Base-by-base conservation (phyloP, 169 alveolate species). In the Ichthyophthirius multifiliis region DNA sequence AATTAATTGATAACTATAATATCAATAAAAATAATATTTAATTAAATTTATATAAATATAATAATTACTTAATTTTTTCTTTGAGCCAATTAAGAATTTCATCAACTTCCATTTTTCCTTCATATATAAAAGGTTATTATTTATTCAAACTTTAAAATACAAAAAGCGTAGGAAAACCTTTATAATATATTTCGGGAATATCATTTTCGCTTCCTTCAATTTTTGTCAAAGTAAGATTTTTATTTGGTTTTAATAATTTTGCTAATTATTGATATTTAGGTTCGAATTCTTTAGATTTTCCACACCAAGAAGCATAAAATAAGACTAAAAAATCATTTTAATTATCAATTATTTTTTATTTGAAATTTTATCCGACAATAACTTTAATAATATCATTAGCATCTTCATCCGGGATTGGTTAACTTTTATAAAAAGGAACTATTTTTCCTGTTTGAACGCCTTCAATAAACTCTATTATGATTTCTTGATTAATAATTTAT, bases 221-320 rank as follows among this genome's bases (percentile, higher is more conserved):
- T 90, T 98, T 96, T 31, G 98, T 99, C 65, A 97, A 90, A 45
- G 94, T 88, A 44, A 96, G 63, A 74, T 89, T 85, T 47, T 86
- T 92, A 65, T 90, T 92, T 74, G 73, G 85, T 82, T 83, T 83
- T 80, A 93, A 74, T 78, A 95, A 82, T 43, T 81, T 65, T 31
- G 97, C 97, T 35, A 92, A 80, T 45, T 90, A 83, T n/a, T 91
- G 93, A 71, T 89, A 93, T 48, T 83, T 65, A 23, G 99, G 98
- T 45, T 96, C 97, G 34, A 97, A 89, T 78, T 92, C 82, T 83
- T 98, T 97, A 94, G 99, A 98, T 92, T 96, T 98, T 20, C 99
- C 98, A 81, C 99, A 97, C 99, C 99, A 97, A 43, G 99, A 99
- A n/a, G 99, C 99, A 74, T 97, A 97, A 80, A 96, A 97, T 90